phyloP scores from a whole-genome alignment of 495 filamentous ascomycete species.

The Ascodesmis nigricans region DNA sequence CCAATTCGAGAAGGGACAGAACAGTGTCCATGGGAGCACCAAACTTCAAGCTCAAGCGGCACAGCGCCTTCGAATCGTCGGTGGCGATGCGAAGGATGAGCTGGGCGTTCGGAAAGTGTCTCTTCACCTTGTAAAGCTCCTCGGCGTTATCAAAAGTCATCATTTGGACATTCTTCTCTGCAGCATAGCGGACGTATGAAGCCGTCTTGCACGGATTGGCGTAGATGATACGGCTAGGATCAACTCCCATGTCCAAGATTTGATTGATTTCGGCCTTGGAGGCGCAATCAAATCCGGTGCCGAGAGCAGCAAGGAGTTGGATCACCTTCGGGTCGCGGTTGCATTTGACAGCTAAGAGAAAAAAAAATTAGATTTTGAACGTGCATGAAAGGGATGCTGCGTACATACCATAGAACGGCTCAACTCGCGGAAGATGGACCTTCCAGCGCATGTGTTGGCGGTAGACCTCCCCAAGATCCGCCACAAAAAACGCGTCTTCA shows the following conservation, averaged over 20 bases:
- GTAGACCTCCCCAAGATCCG: slow-evolving; percentile 94
- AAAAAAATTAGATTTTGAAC: slow-evolving; percentile 12
- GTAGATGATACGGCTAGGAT: slow-evolving; percentile 88
- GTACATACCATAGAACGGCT: slow-evolving; percentile 88
- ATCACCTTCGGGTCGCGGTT: slow-evolving; percentile 85
- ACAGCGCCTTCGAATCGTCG: slow-evolving; percentile 84
- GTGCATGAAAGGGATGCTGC: neutral
- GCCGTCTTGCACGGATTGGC: slow-evolving; percentile 99
- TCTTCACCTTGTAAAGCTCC: slow-evolving; percentile 92
- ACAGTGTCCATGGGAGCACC: slow-evolving; percentile 72
- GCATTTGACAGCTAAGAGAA: slow-evolving; percentile 69
- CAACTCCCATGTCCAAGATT: slow-evolving; percentile 62
- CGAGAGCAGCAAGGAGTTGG: slow-evolving; percentile 62
- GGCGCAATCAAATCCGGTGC: slow-evolving; percentile 93
- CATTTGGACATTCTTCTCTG: slow-evolving; percentile 66
- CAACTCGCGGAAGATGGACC: slow-evolving; percentile 72
- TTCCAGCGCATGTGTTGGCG: slow-evolving; percentile 98
- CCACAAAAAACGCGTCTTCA: slow-evolving; percentile 95
- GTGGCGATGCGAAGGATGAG: slow-evolving; percentile 85
- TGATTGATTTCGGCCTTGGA: slow-evolving; percentile 92
- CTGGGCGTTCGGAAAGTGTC: slow-evolving; percentile 68
- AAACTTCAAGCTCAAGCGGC: slow-evolving; percentile 89
- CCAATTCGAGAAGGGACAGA: slow-evolving; percentile 52
- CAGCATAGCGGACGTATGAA: slow-evolving; percentile 80
- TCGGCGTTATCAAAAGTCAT: slow-evolving; percentile 99